Evolutionary conservation across 2,329 filamentous ascomycete species (phyloP), one percentile per base, ranked within the genome.

Genomic region (Pyrenochaeta sp.): DNA sequence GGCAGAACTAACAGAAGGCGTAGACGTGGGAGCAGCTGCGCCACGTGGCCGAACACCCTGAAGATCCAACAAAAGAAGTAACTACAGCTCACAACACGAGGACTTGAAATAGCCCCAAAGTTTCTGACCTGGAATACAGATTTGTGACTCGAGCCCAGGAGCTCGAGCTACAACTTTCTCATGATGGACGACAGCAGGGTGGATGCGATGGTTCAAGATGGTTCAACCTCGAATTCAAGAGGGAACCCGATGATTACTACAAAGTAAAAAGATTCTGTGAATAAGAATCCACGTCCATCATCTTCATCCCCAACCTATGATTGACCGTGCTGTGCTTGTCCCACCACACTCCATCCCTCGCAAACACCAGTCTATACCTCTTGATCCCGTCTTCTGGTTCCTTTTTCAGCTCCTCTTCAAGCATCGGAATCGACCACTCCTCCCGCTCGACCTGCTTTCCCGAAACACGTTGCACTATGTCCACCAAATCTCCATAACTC

Each of bases 321-420:
- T 86, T 87, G 51, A 82, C 56, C 6, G 82, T 86, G 48, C 60
- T 60, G 7, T 73, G 63, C 58, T 74, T 69, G 6, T 78, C 75
- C 85, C 85, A 88, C 26, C 76, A 77, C 4, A 86, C 78, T 0
- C 85, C 85, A 6, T 66, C 71, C 0, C 81, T 82, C 41, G 77
- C 82, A 72, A 88, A 88, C 0, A 84, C 79, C 48, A 80, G 71
- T 15, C 81, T 72, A 66, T 88, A 88, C 69, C 82, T 86, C 54
- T 76, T 74, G 58, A 86, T 72, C 2, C 60, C 61, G 55, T 81
- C 74, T 0, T 67, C 69, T 0, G 80, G 77, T 5, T 82, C 74
- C 8, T 65, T 63, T 14, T 56, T 58, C 53, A 85, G 61, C 52
- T 81, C 77, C 5, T 60, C 58, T 51, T 68, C 66, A 53, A 86